Evolutionary conservation across 1,284 basidiomycete species (phyloP).

Genomic region (Microbotryomycetes sp.): DNA sequence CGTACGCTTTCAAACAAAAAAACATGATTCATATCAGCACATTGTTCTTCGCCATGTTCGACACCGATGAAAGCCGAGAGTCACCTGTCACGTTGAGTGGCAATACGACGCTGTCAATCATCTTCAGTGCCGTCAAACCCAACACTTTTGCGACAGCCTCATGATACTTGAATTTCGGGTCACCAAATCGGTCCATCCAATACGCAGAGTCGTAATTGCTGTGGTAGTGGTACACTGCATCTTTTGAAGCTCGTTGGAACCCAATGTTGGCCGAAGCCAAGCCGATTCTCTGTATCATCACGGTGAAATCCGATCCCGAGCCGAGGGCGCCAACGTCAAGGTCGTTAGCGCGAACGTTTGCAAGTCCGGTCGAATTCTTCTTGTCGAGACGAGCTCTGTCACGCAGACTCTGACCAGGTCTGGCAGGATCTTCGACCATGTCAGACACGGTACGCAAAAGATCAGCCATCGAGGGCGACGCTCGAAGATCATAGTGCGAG

Average conservation of each 20-base stretch:
- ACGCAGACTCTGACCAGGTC: slow-evolving; percentile 40
- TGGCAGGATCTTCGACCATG: slow-evolving; percentile 53
- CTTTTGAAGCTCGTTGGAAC: slow-evolving; percentile 41
- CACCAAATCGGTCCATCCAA: slow-evolving; percentile 68
- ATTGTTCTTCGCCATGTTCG: neutral
- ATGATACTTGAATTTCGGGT: slow-evolving; percentile 67
- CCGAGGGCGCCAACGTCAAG: slow-evolving; percentile 9
- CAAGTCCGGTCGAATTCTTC: slow-evolving; percentile 6
- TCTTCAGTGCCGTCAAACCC: slow-evolving; percentile 49
- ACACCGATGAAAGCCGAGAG: neutral
- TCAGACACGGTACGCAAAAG: slow-evolving; percentile 61
- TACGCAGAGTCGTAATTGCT: slow-evolving; percentile 63
- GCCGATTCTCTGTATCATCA: slow-evolving; percentile 53
- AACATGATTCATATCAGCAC: neutral
- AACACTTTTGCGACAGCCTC: slow-evolving; percentile 56
- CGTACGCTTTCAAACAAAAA: slow-evolving; percentile 48
- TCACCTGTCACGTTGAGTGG: slow-evolving; percentile 62
- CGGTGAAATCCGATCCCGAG: slow-evolving; percentile 52
- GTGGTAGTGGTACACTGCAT: slow-evolving; percentile 41
- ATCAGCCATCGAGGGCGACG: slow-evolving; percentile 69
- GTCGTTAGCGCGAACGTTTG: slow-evolving; percentile 16
- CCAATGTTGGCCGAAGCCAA: slow-evolving; percentile 42
- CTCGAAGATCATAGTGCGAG: slow-evolving; percentile 51
- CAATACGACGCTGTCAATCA: slow-evolving; percentile 53
- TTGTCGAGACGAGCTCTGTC: slow-evolving; percentile 32